Base-by-base conservation (phyloP, 768 basidiomycete species). In the Lactifluus volemus region DNA sequence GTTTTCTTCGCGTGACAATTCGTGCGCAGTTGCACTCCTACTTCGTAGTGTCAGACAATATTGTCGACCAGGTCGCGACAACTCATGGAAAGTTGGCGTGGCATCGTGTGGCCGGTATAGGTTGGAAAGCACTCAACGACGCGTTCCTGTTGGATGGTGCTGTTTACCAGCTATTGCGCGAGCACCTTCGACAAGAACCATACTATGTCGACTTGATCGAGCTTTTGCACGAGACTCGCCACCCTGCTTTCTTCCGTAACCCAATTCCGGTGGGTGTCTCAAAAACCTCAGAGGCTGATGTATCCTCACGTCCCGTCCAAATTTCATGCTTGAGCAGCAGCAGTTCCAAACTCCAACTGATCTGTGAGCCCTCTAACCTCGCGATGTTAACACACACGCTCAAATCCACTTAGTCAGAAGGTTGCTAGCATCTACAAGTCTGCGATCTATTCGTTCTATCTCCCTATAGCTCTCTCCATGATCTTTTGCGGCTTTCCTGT, bases 341-440 rank as follows among this genome's bases (percentile, higher is more conserved):
- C 53, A n/a, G 57, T 77, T 68, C 73, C 88, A 88, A 67, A 98
- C 98, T 76, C 92, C 91, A 2, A 77, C 96, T n/a, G 77, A 89
- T 62, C 88, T 88, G 90, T 88, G 61, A 53, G 81, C 44, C 30
- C 11, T 32, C 19, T n/a, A 49, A 11, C 44, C 30, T 15, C 21
- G 11, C 38, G 25, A 12, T 2, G n/a, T 21, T 32, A 5, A 19
- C n/a, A 11, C 29, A 45, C 54, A 21, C 38, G 38, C 59, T 65
- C 30, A 39, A 21, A 10, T 38, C 32, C 44, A 4, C 32, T 34
- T 68, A 96, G 92, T 70, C 93, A 97, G 70, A 81, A 83, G 63
- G 81, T 91, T 59, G 96, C 98, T 71, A 94, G 97, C 59, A 81
- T 92, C 64, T 98, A 94, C 84, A 98, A 99, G 77, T 97, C 95